Evolutionary conservation across 345 rosid species (phyloP), one percentile per base, ranked within the genome.

Genomic region (Eucalyptus sp.): DNA sequence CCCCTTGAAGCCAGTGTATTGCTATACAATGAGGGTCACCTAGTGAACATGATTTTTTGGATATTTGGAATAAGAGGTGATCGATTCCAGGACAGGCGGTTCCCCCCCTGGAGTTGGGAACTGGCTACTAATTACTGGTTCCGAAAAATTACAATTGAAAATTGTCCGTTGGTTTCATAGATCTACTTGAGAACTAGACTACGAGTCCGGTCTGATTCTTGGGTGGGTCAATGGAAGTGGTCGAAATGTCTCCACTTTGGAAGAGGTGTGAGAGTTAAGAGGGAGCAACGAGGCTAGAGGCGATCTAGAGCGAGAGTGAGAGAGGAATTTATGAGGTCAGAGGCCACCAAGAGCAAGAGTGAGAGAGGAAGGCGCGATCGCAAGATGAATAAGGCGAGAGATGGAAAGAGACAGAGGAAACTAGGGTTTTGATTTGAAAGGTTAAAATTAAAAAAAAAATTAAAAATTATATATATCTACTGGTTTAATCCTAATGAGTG

Each of bases 401-500:
- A 52, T 52, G 25, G 25, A 52, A 52, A 52, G 58, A 52, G 25
- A 52, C 5, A 52, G 25, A 52, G 10, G 4, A 52, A 52, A 52
- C 10, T 52, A 52, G 25, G 58, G 2, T 18, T 52, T 52, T 52
- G 58, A 52, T 52, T 52, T 52, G 10, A 52, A 52, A 52, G 4
- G 24, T 52, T 52, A 52, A 52, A 52, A 52, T 0, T 52, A 0
- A 56, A 52, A 17, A 51, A 51, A 7, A 20, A 54, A 50, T 37
- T 37, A 51, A 3, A 3, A 17, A 50, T 5, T 51, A 1, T 51
- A 17, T 7, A 18, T 52, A 18, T 52, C 0, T 7, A 18, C 0
- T 7, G 0, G 25, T 18, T 0, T 52, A 1, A 52, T 18, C 2
- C 0, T 2, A 4, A 52, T 52, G 1, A 52, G 2, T 0, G 0